These are phyloP conservation scores for Phlyctochytrium arcticum DNA, from an alignment of 192 early-diverging fungal genomes.

Conservation along the genomic window DNA sequence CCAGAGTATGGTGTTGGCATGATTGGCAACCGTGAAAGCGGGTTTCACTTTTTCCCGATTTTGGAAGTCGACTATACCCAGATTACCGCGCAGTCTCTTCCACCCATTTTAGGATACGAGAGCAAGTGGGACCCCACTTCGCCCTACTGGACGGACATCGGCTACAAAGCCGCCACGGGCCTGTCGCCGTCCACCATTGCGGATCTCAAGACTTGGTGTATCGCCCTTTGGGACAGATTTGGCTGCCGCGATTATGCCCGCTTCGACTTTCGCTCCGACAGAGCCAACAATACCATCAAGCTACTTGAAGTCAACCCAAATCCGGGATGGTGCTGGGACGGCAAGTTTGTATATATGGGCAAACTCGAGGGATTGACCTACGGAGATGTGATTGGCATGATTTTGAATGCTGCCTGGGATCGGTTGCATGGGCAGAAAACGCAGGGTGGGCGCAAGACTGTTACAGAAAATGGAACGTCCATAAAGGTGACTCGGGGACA, in stretches of 20 bases:
- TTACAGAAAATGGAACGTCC: neutral
- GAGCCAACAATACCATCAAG: conserved; percentile 36
- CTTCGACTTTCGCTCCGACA: conserved; percentile 47
- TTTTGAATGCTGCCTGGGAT: conserved; percentile 40
- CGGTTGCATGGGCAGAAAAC: neutral
- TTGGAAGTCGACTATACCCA: conserved; percentile 52
- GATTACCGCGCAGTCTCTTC: conserved; percentile 35
- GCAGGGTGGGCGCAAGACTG: neutral
- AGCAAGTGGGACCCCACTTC: conserved; percentile 55
- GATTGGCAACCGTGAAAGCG: conserved; percentile 49
- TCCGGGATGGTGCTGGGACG: conserved; percentile 61
- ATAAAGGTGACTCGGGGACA: no score
- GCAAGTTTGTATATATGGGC: conserved; percentile 55
- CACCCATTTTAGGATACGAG: conserved; percentile 57
- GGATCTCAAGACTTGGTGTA: conserved; percentile 31
- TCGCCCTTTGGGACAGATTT: conserved; percentile 46
- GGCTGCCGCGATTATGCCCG: conserved; percentile 52
- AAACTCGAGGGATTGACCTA: conserved; percentile 41
- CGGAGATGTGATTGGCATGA: conserved; percentile 41
- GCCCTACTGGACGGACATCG: conserved; percentile 53
- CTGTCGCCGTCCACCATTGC: conserved; percentile 17
- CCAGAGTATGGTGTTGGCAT: conserved; percentile 53
- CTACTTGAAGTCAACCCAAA: conserved; percentile 56
- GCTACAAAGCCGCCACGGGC: conserved; percentile 32
- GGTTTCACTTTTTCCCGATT: conserved; percentile 53